These are phyloP conservation scores for Lipomyces mesembrius DNA, from an alignment of 805 yeast species.

Conservation along the genomic window DNA sequence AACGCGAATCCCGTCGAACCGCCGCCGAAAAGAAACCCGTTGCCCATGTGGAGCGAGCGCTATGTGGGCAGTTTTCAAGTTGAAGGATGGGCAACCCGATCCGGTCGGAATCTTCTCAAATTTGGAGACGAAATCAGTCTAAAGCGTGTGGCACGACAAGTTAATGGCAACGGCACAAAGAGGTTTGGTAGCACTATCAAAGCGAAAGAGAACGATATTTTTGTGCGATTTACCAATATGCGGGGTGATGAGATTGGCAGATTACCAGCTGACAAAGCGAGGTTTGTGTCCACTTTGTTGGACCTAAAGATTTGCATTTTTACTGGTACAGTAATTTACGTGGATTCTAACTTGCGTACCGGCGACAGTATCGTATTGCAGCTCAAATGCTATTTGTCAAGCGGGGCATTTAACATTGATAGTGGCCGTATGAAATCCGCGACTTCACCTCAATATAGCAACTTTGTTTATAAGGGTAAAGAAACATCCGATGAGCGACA, in stretches of 20 bases:
- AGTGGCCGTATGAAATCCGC: neutral
- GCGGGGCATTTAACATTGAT: slow-evolving; percentile 21
- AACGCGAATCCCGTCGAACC: neutral
- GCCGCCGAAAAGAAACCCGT: neutral
- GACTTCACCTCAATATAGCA: neutral
- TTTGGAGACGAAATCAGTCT: slow-evolving; percentile 44
- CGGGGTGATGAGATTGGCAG: slow-evolving; percentile 70
- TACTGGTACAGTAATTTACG: slow-evolving; percentile 61
- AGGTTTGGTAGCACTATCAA: slow-evolving; percentile 11
- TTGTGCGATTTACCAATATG: slow-evolving; percentile 45
- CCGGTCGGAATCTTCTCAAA: slow-evolving; percentile 43
- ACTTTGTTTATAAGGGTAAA: slow-evolving; percentile 42
- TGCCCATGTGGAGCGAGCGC: slow-evolving; percentile 36
- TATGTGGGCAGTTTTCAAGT: slow-evolving; percentile 48
- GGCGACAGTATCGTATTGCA: slow-evolving; percentile 80
- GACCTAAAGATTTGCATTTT: slow-evolving; percentile 60
- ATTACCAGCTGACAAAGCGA: slow-evolving; percentile 69
- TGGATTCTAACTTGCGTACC: slow-evolving; percentile 61
- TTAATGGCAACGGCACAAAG: slow-evolving; percentile 1
- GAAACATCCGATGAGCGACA: slow-evolving; percentile 62
- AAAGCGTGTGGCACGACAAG: slow-evolving; percentile 36
- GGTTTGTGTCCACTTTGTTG: slow-evolving; percentile 66
- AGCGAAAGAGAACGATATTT: slow-evolving; percentile 29
- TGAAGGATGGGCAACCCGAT: slow-evolving; percentile 47
- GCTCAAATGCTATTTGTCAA: slow-evolving; percentile 62